Base-by-base conservation (phyloP, 768 basidiomycete species). In the Suillus alpinus region DNA sequence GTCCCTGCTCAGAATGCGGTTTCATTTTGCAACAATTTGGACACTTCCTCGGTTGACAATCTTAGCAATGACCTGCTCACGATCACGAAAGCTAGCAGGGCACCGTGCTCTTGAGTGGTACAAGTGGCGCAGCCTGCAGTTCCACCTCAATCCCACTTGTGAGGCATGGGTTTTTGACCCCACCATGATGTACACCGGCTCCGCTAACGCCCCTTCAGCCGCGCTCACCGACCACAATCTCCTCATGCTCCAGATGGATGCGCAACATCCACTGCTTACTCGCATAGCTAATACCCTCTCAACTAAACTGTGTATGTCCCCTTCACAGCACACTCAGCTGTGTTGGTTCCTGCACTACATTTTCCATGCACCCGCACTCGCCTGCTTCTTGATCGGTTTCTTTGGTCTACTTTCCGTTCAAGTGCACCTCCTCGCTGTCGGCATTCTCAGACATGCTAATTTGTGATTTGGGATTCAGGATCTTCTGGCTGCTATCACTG, bases 321-420 rank as follows among this genome's bases (percentile, higher is more conserved):
- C 87, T 6, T 75, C 80, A 40, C 81, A 89, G 61, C 84, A 92
- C 66, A 83, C 81, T 29, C 83, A 91, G 66, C 74, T 92, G 18
- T 86, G 87, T 61, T 99, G 94, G 93, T 93, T 96, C 75, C 80
- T 91, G 68, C 83, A 91, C 67, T 97, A 97, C 76, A 79, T 99
- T 61, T 92, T 94, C 73, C 92, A 98, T 69, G 86, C 94, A 2
- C 91, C 93, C 1, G 95, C 94, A 0, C 82, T 96, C 49, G 89
- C 92, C 0, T 92, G 95, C 69, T 87, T 99, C 71, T 83, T 95
- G 62, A 92, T 98, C 66, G 95, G 95, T 20, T 77, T 95, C 65
- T 86, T 98, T 66, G 95, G 95, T 10, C 75, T 98, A 13, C 73
- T 98, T 50, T 87, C 88, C 36, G 87, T 98, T 34, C 81, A 98